Evolutionary conservation across 2,329 filamentous ascomycete genomes (phyloP).

Genomic region (Chaetothyriales sp.): DNA sequence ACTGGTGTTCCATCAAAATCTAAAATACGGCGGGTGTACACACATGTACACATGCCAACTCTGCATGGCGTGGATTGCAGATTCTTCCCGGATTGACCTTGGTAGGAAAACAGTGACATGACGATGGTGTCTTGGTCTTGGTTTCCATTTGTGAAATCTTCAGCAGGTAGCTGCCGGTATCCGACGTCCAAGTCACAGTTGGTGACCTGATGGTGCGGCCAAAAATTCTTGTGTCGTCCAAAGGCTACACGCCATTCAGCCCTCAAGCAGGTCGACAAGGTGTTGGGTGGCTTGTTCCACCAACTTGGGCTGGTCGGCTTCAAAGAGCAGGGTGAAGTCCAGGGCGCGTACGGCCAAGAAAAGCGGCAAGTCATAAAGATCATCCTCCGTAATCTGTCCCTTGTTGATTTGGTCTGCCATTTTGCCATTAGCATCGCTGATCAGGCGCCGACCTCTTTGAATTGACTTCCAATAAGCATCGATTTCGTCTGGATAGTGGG

Average conservation of each 20-base stretch:
- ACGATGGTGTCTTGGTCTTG: background rate
- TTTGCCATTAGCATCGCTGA: background rate
- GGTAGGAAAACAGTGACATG: too few species aligned
- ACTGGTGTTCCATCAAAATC: too few species aligned
- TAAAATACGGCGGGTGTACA: too few species aligned
- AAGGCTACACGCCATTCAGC: background rate
- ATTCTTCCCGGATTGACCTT: too few species aligned
- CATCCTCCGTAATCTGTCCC: background rate
- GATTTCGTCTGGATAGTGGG: slow-evolving; percentile 13
- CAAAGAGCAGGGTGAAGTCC: background rate
- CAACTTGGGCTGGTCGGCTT: background rate
- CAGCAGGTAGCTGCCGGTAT: too few species aligned
- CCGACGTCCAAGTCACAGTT: too few species aligned
- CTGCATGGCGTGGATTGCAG: too few species aligned
- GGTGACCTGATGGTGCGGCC: too few species aligned
- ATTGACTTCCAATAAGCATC: slow-evolving; percentile 14
- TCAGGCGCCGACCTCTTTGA: background rate
- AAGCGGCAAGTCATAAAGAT: background rate
- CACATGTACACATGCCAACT: too few species aligned
- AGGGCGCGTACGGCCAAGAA: background rate
- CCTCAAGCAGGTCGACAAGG: background rate
- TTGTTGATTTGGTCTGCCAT: slow-evolving; percentile 4
- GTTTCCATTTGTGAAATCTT: too few species aligned
- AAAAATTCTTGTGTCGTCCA: background rate
- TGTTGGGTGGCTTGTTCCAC: background rate